Percentiles rank a stretch among this genome's conserved stretches.
These are phyloP conservation scores for Pseudocercospora crystallina DNA, from an alignment of 2,329 filamentous ascomycete species.

Conservation along the genomic window DNA sequence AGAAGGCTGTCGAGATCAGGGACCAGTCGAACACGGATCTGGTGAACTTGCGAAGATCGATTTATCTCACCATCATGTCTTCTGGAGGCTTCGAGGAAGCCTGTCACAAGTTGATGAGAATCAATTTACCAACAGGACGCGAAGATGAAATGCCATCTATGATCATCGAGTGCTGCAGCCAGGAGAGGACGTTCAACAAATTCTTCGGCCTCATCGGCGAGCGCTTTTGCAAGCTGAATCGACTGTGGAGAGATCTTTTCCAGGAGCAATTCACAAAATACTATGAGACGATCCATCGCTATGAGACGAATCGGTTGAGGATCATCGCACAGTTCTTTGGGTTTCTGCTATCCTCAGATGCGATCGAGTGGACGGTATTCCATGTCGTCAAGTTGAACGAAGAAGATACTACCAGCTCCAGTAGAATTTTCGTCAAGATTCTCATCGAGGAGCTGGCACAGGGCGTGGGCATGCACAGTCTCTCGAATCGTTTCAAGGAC, in stretches of 20 bases:
- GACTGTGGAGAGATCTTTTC: conserved; percentile 90
- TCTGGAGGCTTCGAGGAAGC: conserved; percentile 95
- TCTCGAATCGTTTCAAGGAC: conserved; percentile 75
- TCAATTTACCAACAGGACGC: conserved; percentile 81
- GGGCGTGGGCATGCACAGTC: conserved; percentile 77
- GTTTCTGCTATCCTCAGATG: conserved; percentile 82
- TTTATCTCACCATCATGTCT: conserved; percentile 97
- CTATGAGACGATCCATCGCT: conserved; percentile 95
- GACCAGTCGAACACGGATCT: conserved; percentile 96
- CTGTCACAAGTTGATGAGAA: conserved; percentile 88
- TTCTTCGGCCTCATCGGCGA: conserved; percentile 95
- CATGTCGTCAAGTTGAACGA: conserved; percentile 87
- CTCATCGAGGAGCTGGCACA: conserved; percentile 90
- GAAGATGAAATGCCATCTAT: conserved; percentile 92
- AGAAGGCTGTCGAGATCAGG: conserved; percentile 87
- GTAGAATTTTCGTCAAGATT: conserved; percentile 98
- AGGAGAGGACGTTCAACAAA: conserved; percentile 95
- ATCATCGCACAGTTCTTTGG: conserved; percentile 96
- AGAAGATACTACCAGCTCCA: conserved; percentile 93
- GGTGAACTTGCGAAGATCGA: conserved; percentile 87
- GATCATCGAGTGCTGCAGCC: conserved; percentile 95
- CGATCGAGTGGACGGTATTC: conserved; percentile 88
- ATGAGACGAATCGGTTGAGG: conserved; percentile 90
- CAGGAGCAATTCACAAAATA: conserved; percentile 88
- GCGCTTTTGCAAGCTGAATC: conserved; percentile 92